Evolutionary conservation across 2,329 filamentous ascomycete genomes (phyloP).

Genomic region (Cladosporium sp.): DNA sequence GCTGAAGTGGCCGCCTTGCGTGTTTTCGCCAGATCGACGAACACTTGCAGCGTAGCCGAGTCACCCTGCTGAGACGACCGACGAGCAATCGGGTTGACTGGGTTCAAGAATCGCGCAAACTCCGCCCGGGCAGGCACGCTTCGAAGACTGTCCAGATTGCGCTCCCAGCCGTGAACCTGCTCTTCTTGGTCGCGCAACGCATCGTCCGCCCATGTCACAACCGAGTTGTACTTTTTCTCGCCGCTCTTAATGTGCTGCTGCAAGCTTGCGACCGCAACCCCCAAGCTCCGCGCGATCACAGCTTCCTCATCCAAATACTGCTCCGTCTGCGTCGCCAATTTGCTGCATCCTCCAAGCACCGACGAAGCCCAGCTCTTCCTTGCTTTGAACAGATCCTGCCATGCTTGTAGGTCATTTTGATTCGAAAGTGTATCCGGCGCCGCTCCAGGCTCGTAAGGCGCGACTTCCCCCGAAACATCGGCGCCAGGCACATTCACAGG

Average conservation of each 20-base stretch:
- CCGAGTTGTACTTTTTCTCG: constrained; percentile 64
- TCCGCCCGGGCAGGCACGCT: constrained; percentile 58
- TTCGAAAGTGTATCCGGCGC: constrained; percentile 77
- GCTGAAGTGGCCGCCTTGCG: constrained; percentile 65
- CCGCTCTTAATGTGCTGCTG: constrained; percentile 66
- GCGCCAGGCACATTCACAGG: constrained; percentile 32
- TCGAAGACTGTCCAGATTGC: constrained; percentile 58
- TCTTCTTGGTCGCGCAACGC: constrained; percentile 62
- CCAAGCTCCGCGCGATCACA: constrained; percentile 70
- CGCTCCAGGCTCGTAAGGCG: constrained; percentile 49
- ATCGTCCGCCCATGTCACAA: constrained; percentile 64
- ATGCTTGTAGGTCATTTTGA: constrained; percentile 74
- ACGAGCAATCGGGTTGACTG: constrained; percentile 14
- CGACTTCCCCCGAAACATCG: constrained; percentile 44
- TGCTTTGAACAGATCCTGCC: constrained; percentile 78
- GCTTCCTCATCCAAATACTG: constrained; percentile 66
- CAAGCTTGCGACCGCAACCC: constrained; percentile 80
- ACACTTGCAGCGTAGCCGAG: constrained; percentile 61
- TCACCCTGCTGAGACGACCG: constrained; percentile 33
- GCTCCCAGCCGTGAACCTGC: constrained; percentile 61
- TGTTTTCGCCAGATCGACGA: constrained; percentile 68
- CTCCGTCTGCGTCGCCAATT: constrained; percentile 56
- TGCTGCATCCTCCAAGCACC: constrained; percentile 62
- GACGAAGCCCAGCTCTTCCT: constrained; percentile 72
- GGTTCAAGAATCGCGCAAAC: constrained; percentile 49